A percentile compares a stretch with the other conserved stretches of the same genome.
Evolutionary conservation across 495 filamentous ascomycete species (phyloP).

Genomic region (Lepraria neglecta): DNA sequence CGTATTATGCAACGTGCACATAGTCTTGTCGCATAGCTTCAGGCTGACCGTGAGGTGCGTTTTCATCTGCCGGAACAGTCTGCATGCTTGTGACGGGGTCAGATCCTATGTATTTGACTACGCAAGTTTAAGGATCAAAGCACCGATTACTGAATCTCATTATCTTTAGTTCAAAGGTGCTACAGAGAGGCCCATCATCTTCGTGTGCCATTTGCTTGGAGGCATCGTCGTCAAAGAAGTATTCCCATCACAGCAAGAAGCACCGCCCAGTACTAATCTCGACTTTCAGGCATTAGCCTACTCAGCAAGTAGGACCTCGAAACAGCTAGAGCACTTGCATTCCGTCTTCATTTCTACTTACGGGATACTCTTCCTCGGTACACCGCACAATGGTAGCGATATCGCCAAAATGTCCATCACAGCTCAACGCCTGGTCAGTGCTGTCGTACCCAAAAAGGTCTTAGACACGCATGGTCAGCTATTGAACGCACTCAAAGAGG

Average conservation of each 20-base stretch:
- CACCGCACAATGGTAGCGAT: slow-evolving; percentile 31
- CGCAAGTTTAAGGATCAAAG: no score
- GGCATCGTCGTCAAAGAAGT: slow-evolving; percentile 23
- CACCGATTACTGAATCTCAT: neutral
- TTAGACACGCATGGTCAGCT: slow-evolving; percentile 25
- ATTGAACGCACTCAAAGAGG: slow-evolving; percentile 29
- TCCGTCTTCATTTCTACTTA: slow-evolving; percentile 35
- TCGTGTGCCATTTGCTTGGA: slow-evolving; percentile 20
- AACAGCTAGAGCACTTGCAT: slow-evolving; percentile 25
- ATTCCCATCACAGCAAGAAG: neutral
- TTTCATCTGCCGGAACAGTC: no score
- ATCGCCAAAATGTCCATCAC: slow-evolving; percentile 19
- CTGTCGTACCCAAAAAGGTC: slow-evolving; percentile 23
- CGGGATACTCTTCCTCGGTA: slow-evolving; percentile 37
- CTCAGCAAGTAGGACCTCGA: slow-evolving; percentile 13
- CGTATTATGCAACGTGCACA: slow-evolving; percentile 29
- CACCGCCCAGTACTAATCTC: neutral
- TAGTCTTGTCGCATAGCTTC: slow-evolving; percentile 28
- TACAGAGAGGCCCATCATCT: slow-evolving; percentile 18
- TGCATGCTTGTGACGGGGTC: neutral
- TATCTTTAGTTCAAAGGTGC: slow-evolving; percentile 13
- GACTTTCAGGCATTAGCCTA: slow-evolving; percentile 16
- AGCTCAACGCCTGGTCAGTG: slow-evolving; percentile 19
- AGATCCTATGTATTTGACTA: neutral
- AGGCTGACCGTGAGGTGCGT: slow-evolving; percentile 17